Evolutionary conservation across 208 protist species (phyloP), one percentile per base, ranked within the genome.

Genomic region (Herpetomonas samuelpessoai): DNA sequence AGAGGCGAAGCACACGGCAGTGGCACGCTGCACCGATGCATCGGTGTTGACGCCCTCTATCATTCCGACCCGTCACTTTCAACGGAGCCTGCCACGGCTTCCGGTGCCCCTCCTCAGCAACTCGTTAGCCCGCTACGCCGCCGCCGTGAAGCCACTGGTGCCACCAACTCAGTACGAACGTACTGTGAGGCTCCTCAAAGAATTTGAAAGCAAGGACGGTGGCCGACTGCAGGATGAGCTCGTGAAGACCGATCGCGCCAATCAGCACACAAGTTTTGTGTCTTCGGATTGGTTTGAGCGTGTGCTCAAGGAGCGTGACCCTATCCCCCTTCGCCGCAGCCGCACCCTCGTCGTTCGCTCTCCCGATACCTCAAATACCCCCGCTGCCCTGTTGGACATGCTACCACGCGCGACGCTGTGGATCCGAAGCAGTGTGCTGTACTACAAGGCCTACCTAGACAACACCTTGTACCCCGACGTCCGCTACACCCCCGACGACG

Each of bases 221-320:
- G 48, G 29, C 1, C 44, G 30, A 2, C 52, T 93, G 18, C 87
- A 96, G 10, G 76, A 88, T 3, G 79, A 91, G 61, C 73, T 96
- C 19, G 62, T 79, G 12, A 68, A 72, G 35, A 95, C 78, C 1
- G 76, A 94, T 68, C 78, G 76, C 47, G 86, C 78, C 3, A 96
- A 96, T 49, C 74, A 74, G 26, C 86, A 95, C 76, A 95, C 87
- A 1, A 92, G 82, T 4, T 96, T 88, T 64, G 85, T 94, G 29
- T 93, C 81, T 0, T 82, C 79, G 2, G 86, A 93, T 63, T 75
- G 79, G 62, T 94, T 89, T 54, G 86, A 94, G 53, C 25, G 68
- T 10, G 68, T 63, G 25, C 62, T 96, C 19, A 67, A 65, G 28
- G 70, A 81, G 28, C 77, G 91, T 12, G 28, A 41, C 41, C 74